Evolutionary conservation across 257 asterid species (phyloP), one percentile per base, ranked within the genome.

Genomic region (Solanum infundibuliforme): DNA sequence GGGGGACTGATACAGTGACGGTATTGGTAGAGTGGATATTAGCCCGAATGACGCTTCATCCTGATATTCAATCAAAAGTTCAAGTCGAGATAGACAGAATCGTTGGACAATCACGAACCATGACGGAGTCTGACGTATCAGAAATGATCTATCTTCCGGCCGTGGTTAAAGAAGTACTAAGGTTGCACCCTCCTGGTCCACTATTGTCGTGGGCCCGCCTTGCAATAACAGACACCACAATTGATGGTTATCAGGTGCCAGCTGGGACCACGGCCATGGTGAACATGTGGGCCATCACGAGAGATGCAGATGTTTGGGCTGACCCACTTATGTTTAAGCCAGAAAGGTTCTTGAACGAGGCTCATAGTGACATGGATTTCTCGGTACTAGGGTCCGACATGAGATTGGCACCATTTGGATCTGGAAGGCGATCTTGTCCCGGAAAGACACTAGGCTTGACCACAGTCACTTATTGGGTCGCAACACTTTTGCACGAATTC

Each of bases 181-280:
- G 99, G 87, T 39, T 96, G 86, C 96, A 96, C 65, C 99, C 99
- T 1, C 99, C 99, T 3, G 99, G 99, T 25, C 99, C 99, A 6
- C 96, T 96, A 48, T 92, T 96, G 1, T 94, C 98, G 0, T 96
- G 99, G 99, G 91, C 98, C 89, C 96, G 99, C 69, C 62, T 96
- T 21, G 91, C 99, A 0, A 90, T 92, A 39, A 91, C 89, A 1
- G 97, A 95, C 85, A 90, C 98, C 12, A 52, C 55, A 1, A 90
- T 96, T 5, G 98, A 92, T 32, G 98, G 98, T n/a, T 82, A 92
- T 72, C 92, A 89, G 55, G 95, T 95, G 90, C 98, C 99, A 0
- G 90, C 55, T 1, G 98, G 98, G 36, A 95, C 98, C 65, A 96
- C 99, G 0, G 97, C 98, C 3, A 93, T 95, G 93, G 98, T 96